These are phyloP conservation scores for Arachis stenosperma DNA, from an alignment of 306 rosid species.

Conservation along the genomic window DNA sequence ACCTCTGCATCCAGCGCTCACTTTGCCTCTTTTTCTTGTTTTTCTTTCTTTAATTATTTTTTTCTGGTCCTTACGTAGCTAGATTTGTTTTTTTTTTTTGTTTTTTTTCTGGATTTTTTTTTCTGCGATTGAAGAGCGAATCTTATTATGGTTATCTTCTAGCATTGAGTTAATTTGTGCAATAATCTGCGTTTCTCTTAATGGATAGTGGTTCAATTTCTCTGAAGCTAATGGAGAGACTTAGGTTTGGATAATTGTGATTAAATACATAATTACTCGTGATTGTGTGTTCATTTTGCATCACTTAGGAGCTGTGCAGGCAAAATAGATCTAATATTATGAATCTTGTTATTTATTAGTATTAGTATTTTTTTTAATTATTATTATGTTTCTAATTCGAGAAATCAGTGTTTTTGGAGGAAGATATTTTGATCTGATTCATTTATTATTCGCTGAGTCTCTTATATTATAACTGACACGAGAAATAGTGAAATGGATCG, in stretches of 20 bases:
- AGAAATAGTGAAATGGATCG: no score
- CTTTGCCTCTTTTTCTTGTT: constrained; percentile 42
- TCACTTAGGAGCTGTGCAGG: not conserved
- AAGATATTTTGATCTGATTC: no score
- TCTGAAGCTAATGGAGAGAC: no score
- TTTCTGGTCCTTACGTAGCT: not conserved
- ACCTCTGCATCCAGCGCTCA: constrained; percentile 99
- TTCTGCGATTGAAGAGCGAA: not conserved
- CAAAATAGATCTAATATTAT: constrained; percentile 9
- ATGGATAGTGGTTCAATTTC: no score
- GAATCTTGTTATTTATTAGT: not conserved
- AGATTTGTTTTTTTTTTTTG: not conserved
- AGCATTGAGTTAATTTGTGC: constrained; percentile 7
- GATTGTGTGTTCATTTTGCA: constrained; percentile 9
- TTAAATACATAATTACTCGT: not conserved
- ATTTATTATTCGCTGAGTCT: no score
- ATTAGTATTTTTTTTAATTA: not conserved
- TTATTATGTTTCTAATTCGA: no score
- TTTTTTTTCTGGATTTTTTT: not conserved
- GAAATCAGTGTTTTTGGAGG: no score
- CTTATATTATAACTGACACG: no score
- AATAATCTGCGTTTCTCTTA: not conserved
- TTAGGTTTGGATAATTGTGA: no score
- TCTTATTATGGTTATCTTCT: not conserved
- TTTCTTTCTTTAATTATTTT: not conserved